phyloP scores from a whole-genome alignment of 768 basidiomycete species.

The Calvatia gigantea region DNA sequence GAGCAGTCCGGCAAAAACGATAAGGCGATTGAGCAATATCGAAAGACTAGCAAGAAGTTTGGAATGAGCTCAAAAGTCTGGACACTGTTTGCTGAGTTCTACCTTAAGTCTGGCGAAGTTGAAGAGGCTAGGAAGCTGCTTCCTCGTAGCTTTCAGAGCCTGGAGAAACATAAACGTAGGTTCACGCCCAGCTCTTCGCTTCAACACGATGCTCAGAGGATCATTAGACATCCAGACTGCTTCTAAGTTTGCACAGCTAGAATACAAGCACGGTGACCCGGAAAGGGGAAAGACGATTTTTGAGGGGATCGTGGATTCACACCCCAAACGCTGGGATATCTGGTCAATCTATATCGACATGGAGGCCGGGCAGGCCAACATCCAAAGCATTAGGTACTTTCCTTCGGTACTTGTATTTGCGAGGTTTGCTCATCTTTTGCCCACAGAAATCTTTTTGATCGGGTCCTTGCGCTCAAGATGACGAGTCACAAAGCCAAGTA shows the following conservation, averaged over 20 bases:
- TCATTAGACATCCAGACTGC: slow-evolving; percentile 88
- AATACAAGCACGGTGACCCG: slow-evolving; percentile 91
- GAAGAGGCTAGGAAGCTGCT: slow-evolving; percentile 85
- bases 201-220: background rate
- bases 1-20: slow-evolving; percentile 80
- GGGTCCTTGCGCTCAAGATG: slow-evolving; percentile 81
- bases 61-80: slow-evolving; percentile 91
- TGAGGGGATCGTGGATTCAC: slow-evolving; percentile 93
- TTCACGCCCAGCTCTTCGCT: slow-evolving; percentile 9
- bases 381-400: slow-evolving; percentile 71
- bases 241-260: slow-evolving; percentile 90
- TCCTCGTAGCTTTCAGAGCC: slow-evolving; percentile 82
- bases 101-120: slow-evolving; percentile 65
- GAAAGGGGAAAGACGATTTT: slow-evolving; percentile 96
- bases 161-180: slow-evolving; percentile 93
- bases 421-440: slow-evolving; percentile 1
- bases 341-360: slow-evolving; percentile 98
- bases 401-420: background rate
- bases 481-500: slow-evolving; percentile 96
- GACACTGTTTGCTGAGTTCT: slow-evolving; percentile 84
- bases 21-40: slow-evolving; percentile 93
- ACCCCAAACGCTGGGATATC: slow-evolving; percentile 91
- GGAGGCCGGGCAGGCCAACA: slow-evolving; percentile 78
- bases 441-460: slow-evolving; percentile 80
- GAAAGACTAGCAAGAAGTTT: slow-evolving; percentile 90